Evolutionary conservation across 495 filamentous ascomycete species (phyloP), one percentile per base, ranked within the genome.

Genomic region (Astrocystis sublimbata): DNA sequence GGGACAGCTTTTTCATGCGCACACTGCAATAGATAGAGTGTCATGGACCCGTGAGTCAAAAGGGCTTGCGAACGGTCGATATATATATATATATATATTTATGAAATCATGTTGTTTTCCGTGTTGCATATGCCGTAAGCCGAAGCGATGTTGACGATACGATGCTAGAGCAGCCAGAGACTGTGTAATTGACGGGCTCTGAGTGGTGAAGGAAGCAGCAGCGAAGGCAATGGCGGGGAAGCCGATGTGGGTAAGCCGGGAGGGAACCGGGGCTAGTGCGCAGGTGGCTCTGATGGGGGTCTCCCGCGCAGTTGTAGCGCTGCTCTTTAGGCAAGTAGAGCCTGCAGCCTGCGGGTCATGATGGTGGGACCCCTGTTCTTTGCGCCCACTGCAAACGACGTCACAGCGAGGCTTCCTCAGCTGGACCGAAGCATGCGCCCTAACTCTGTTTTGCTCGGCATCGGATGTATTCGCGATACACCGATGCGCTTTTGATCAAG

Each of bases 351-450:
- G 52, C 52, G 17, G 41, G 51, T 3, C 23, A 54, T 9, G 33
- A 47, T n/a, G n/a, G n/a, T n/a, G 43, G 43, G 45, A 13, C 42
- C 56, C 55, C 56, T 42, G 23, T 28, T 9, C 52, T 42, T n/a
- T 33, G 8, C 4, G 28, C n/a, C n/a, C 8, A 6, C 40, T 40
- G 58, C 36, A 51, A 17, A 36, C 59, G 40, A 61, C 59, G 59
- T 61, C 59, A 61, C 49, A 42, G 28, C 46, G 33, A 51, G 36
- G 45, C 58, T 60, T 49, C n/a, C 58, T 60, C 58, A 60, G 58
- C 58, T 60, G 46, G 45, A n/a, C 15, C 17, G 12, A 19, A 19
- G 58, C 40, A 60, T 41, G 45, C 35, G 24, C 33, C 8, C 45
- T 59, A 28, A 46, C 46, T 26, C 42, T 51, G 42, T 51, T 33